These are phyloP conservation scores for Amorphotheca resinae DNA, from an alignment of 495 filamentous ascomycete genomes.

Conservation along the genomic window DNA sequence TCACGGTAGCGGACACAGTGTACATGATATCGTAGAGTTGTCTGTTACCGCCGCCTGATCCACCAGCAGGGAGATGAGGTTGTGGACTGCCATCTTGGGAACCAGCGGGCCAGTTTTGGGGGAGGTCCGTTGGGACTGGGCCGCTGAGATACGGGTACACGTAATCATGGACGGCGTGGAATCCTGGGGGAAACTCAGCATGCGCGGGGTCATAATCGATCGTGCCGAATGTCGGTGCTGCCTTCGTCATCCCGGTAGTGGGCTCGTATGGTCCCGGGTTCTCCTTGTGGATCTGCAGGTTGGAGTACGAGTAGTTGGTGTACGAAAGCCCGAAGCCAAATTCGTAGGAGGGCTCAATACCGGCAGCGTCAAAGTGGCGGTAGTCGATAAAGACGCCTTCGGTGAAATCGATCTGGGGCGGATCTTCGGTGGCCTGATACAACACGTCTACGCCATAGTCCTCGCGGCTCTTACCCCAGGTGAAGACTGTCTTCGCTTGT, in stretches of 20 bases:
- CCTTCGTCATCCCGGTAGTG: constrained; percentile 49
- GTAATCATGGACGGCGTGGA: constrained; percentile 38
- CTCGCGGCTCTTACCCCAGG: constrained; percentile 60
- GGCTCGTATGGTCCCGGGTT: constrained; percentile 41
- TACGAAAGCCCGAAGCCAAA: constrained; percentile 89
- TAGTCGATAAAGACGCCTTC: constrained; percentile 95
- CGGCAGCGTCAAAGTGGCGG: constrained; percentile 68
- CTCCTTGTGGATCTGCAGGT: constrained; percentile 49
- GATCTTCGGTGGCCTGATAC: constrained; percentile 59
- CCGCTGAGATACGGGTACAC: constrained; percentile 78
- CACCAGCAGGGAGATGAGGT: constrained; percentile 49
- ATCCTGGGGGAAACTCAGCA: constrained; percentile 59
- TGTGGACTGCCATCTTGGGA: constrained; percentile 57
- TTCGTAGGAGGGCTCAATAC: constrained; percentile 69
- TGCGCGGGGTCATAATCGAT: constrained; percentile 46
- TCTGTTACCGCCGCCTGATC: constrained; percentile 67
- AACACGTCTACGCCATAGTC: constrained; percentile 68
- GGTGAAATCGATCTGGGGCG: constrained; percentile 70
- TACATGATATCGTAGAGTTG: constrained; percentile 72
- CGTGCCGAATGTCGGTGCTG: constrained; percentile 61
- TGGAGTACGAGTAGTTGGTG: constrained; percentile 72
- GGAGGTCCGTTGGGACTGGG: constrained; percentile 4
- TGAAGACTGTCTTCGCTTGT: constrained; percentile 76
- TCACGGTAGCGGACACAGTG: constrained; percentile 62
- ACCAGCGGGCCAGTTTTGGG: constrained; percentile 51